Base-by-base conservation (phyloP, 495 filamentous ascomycete species). In the Penicillium chermesinum region DNA sequence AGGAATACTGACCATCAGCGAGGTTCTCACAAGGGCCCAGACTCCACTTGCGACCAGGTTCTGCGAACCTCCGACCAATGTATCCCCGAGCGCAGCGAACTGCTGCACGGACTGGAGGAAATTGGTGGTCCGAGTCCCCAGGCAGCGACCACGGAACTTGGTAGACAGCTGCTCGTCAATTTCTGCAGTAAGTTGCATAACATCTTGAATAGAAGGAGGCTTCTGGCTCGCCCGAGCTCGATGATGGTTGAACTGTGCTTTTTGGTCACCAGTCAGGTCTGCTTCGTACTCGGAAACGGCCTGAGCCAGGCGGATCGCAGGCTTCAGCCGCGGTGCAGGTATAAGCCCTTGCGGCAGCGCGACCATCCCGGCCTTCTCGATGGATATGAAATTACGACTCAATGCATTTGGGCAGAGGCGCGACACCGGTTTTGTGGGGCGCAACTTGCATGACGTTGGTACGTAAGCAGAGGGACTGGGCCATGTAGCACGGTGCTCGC, bases 1-100 rank as follows among this genome's bases (percentile, higher is more conserved):
- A n/a, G 2, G 12, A 27, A 17, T 13, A 41, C 66, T 45, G 19
- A 74, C 65, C 34, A 67, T 51, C 35, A 76, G 59, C 22, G 64
- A 66, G 44, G 65, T 64, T 44, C 67, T 58, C 12, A 73, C 61
- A n/a, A 69, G 22, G 6, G 63, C 58, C 73, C 70, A 76, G 9
- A 72, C 65, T 19, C 70, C 62, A 53, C 70, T 68, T 35, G 71
- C 70, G 22, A 76, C 59, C 16, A 74, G 42, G 50, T 73, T 73
- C 57, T 74, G 71, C 14, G 65, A 63, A 2, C 66, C 70, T 4
- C 71, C 71, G 10, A 73, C 52, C 12, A 73, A 43, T 12, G 74
- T 62, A 49, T 76, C 71, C 17, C 69, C 70, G 19, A 72, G 49
- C 10, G 63, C 62, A 19, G 67, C 67, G 44, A 65, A 73, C 48